These are phyloP conservation scores for Ascochyta clinopodiicola DNA, from an alignment of 2,329 filamentous ascomycete species.

Conservation along the genomic window DNA sequence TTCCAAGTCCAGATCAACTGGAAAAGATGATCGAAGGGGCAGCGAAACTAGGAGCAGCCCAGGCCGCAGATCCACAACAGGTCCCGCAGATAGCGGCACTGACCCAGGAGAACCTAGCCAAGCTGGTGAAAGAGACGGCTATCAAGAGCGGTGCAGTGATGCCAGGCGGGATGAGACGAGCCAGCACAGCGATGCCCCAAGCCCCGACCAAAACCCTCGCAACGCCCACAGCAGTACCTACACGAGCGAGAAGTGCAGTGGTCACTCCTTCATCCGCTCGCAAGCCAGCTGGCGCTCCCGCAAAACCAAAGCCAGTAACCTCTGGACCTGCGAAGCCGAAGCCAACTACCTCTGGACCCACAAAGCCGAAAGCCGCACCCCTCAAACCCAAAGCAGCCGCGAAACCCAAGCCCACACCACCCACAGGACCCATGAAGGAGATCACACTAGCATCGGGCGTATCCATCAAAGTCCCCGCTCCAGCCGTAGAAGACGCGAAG, in stretches of 20 bases:
- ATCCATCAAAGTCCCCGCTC: slow-evolving; percentile 42
- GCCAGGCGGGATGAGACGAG: slow-evolving; percentile 39
- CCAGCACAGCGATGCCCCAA: slow-evolving; percentile 36
- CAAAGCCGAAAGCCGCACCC: slow-evolving; percentile 11
- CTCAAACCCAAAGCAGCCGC: slow-evolving; percentile 13
- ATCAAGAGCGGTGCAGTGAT: slow-evolving; percentile 45
- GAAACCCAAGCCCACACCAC: slow-evolving; percentile 23
- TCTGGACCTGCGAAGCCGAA: slow-evolving; percentile 15
- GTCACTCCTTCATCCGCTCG: slow-evolving; percentile 26
- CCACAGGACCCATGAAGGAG: slow-evolving; percentile 36
- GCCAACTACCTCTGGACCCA: slow-evolving; percentile 18
- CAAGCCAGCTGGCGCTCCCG: slow-evolving; percentile 15
- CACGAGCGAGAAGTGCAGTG: slow-evolving; percentile 36
- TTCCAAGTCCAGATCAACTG: slow-evolving; percentile 44
- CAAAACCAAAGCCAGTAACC: slow-evolving; percentile 17
- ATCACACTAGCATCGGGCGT: slow-evolving; percentile 41
- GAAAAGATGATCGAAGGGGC: slow-evolving; percentile 48
- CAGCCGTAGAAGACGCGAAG: slow-evolving; percentile 40
- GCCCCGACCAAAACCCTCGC: slow-evolving; percentile 32
- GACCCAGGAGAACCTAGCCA: slow-evolving; percentile 48
- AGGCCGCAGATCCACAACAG: slow-evolving; percentile 36
- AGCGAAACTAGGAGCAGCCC: slow-evolving; percentile 40
- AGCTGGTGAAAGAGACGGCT: slow-evolving; percentile 47
- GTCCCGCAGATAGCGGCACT: slow-evolving; percentile 38
- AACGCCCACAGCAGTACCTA: slow-evolving; percentile 22